phyloP scores from a whole-genome alignment of 2,329 filamentous ascomycete genomes.

The Ophiostoma sp. region DNA sequence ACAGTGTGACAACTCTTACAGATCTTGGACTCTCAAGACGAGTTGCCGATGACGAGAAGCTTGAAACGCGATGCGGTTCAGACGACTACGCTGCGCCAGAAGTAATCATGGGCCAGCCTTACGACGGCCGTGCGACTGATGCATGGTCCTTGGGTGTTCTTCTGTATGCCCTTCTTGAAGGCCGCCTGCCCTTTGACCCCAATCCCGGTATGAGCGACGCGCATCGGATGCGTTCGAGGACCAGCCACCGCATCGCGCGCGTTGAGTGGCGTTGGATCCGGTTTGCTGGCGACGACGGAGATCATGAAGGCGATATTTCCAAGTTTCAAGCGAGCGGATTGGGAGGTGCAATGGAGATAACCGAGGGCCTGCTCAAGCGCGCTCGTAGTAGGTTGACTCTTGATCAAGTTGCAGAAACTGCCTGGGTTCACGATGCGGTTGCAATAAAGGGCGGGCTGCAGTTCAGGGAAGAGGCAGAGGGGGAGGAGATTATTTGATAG shows the following conservation, averaged over 20 bases:
- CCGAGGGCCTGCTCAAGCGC: constrained; percentile 81
- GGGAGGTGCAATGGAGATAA: constrained; percentile 74
- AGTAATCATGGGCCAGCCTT: constrained; percentile 91
- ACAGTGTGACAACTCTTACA: constrained; percentile 83
- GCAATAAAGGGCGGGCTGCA: constrained; percentile 62
- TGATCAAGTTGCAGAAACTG: constrained; percentile 67
- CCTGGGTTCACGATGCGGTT: constrained; percentile 78
- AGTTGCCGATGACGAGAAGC: constrained; percentile 79
- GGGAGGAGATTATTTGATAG: constrained; percentile 48
- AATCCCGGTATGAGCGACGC: constrained; percentile 76
- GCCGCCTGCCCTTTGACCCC: constrained; percentile 89
- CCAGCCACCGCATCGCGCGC: constrained; percentile 90
- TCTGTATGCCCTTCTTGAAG: constrained; percentile 89
- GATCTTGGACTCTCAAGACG: constrained; percentile 88
- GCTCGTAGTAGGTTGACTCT: constrained; percentile 76
- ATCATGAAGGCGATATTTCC: constrained; percentile 68
- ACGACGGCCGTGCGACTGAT: constrained; percentile 88
- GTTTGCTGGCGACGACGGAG: constrained; percentile 79
- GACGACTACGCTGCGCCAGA: constrained; percentile 98
- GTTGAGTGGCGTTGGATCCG: constrained; percentile 95
- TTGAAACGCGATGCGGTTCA: constrained; percentile 92
- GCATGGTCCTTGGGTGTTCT: constrained; percentile 94
- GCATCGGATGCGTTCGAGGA: constrained; percentile 73
- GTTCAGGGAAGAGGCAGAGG: constrained; percentile 61
- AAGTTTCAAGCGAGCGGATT: constrained; percentile 66